A percentile compares a stretch with the other conserved stretches of the same genome.
Conservation (phyloP, 1,284 basidiomycete species). For the Malassezia psittaci region DNA sequence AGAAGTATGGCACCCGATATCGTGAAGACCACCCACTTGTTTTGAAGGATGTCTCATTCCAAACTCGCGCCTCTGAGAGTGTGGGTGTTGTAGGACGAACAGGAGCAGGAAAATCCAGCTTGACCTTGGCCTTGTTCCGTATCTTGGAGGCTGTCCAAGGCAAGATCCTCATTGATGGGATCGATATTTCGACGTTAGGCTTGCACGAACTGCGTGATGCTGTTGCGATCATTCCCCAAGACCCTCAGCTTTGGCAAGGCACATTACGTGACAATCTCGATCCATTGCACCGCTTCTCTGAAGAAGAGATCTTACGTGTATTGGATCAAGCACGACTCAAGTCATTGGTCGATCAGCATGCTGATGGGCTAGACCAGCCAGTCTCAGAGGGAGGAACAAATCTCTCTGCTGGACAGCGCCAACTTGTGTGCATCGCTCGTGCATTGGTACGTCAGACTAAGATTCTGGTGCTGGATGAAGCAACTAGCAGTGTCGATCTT, state of each 20-base stretch:
- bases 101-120: conserved; percentile 81
- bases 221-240: conserved; percentile 74
- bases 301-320: conserved; percentile 66
- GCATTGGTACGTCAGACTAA: conserved; percentile 54
- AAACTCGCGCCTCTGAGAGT: conserved; percentile 61
- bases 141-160: conserved; percentile 63
- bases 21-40: conserved; percentile 68
- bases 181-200: conserved; percentile 73
- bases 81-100: conserved; percentile 63
- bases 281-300: conserved; percentile 62
- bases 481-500: conserved; percentile 59
- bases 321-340: conserved; percentile 63
- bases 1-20: conserved; percentile 71
- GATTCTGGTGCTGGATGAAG: conserved; percentile 82
- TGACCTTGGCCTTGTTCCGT: conserved; percentile 53
- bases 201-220: conserved; percentile 57
- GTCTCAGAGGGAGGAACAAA: conserved; percentile 71
- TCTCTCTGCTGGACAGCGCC: conserved; percentile 68
- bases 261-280: conserved; percentile 75
- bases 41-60: conserved; percentile 63
- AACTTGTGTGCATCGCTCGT: conserved; percentile 48
- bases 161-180: conserved; percentile 68
- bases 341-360: conserved; percentile 61
- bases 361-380: conserved; percentile 64
- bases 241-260: conserved; percentile 71